Base-by-base conservation (phyloP, 768 basidiomycete species). In the Macrocybe gigantea region DNA sequence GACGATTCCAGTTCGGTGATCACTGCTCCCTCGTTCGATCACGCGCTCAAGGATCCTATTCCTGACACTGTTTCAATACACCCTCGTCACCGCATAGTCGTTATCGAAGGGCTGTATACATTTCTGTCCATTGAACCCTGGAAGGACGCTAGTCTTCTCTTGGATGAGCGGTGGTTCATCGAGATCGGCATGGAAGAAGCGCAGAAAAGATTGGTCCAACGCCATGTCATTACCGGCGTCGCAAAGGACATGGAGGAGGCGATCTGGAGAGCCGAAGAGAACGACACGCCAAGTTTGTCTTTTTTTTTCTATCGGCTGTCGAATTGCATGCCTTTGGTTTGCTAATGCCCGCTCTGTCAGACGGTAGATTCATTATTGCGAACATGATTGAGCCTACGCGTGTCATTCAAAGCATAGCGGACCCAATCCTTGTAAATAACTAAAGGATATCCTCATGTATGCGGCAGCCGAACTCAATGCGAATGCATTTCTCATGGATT, bases 91-190 rank as follows among this genome's bases (percentile, higher is more conserved):
- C 81, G 88, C 9, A 78, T 97, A 46, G 74, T 96, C 38, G 62
- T 97, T 50, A 78, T 97, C 52, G 94, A 97, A 65, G 93, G 94
- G 0, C 66, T 96, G n/a, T 96, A 97, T 63, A 75, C 82, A 2
- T 80, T 91, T 56, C 75, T 96, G 30, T 71, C 79, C n/a, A 65
- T 82, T 15, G 67, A 77, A 0, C 84, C 86, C 0, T 96, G 94
- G 94, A 62, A 58, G 1, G 72, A 76, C 10, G 88, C 83, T 1
- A 78, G 80, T 0, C 59, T 66, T 12, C 57, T 79, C 46, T 69
- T 94, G 49, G 88, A 95, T 59, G 87, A 93, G 57, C 71, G 88
- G 7, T 88, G 89, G 77, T 85, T 81, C 67, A 64, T 96, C 30
- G 67, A 80, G 8, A 67, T 85, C 8, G 78, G 83, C 33, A 55